Evolutionary conservation across 1,139 yeast genomes (phyloP), one percentile per base, ranked within the genome.

Genomic region (Sugiyamaella japonica): DNA sequence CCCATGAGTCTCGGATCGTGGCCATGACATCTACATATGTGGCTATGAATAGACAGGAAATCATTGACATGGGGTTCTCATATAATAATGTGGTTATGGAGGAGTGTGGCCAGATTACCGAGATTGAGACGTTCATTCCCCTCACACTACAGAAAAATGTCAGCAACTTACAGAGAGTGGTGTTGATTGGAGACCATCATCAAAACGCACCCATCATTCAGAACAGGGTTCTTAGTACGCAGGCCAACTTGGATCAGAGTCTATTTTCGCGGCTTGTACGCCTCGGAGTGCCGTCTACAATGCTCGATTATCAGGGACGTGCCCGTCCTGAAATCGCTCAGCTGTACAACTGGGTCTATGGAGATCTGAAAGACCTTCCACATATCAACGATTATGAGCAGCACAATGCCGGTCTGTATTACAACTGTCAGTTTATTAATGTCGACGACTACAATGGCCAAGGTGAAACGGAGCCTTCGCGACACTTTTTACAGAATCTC

Each of bases 401-500:
- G n/a, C 50, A 52, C 48, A 78, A 77, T 59, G 72, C 81, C 1
- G 85, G 85, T 0, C 69, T 82, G 50, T 58, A 59, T 17, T 56
- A 67, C 49, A 60, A 63, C 2, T 56, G 61, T 13, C 84, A 81
- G 61, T 66, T 75, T 32, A 67, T 82, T 17, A 61, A 73, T 28
- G 73, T 76, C 2, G 68, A 63, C 1, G 72, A 69, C 37, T 66
- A 61, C 45, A 61, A 63, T 28, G 67, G 65, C 29, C 58, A 60
- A 8, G 68, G 69, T 6, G 76, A 72, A 48, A 55, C 63, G 1
- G 71, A 69, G 50, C 68, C 67, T 2, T 55, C 61, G 1, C 64
- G 68, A 7, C 68, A 62, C 1, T 58, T 63, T 44, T 66, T 64
- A 58, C 75, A 77, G 55, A 78, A 77, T 56, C 61, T 79, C 9